A percentile compares a stretch with the other conserved stretches of the same genome.
phyloP scores from a whole-genome alignment of 2,329 filamentous ascomycete species.

The Penicillium capsulatum region DNA sequence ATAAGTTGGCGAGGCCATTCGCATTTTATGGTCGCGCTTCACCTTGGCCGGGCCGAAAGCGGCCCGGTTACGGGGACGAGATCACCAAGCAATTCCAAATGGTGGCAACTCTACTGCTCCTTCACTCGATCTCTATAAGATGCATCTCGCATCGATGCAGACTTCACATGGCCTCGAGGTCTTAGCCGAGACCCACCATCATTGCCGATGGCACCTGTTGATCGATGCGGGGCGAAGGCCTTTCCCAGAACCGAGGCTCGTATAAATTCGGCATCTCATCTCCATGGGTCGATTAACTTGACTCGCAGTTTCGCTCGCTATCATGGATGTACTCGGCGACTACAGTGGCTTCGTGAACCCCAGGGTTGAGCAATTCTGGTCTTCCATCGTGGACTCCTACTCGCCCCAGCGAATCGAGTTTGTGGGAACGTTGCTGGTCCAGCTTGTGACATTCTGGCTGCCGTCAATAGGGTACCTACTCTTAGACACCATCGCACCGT shows the following conservation, averaged over 20 bases:
- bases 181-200: constrained; percentile 13
- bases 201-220: constrained; percentile 6
- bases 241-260: constrained; percentile 9
- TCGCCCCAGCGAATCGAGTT: constrained; percentile 27
- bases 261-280: too few relatives aligned
- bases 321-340: constrained; percentile 2
- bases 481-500: constrained; percentile 45
- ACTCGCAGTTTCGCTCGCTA: too few relatives aligned
- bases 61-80: constrained; percentile 4
- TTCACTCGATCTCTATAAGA: too few relatives aligned
- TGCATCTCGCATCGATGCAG: too few relatives aligned
- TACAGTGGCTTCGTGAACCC: constrained; percentile 4
- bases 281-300: too few relatives aligned
- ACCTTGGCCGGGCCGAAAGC: not conserved
- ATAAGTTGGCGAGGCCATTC: too few relatives aligned
- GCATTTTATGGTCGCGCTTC: not conserved
- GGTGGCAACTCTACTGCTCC: too few relatives aligned
- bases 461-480: constrained; percentile 38
- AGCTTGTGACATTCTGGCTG: constrained; percentile 26
- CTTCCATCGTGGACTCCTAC: constrained; percentile 15
- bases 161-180: constrained; percentile 13
- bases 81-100: too few relatives aligned
- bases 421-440: constrained; percentile 22
- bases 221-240: constrained; percentile 13
- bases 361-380: constrained; percentile 12